phyloP scores from a whole-genome alignment of 1,284 basidiomycete species.

The Rhodotorula sp. region DNA sequence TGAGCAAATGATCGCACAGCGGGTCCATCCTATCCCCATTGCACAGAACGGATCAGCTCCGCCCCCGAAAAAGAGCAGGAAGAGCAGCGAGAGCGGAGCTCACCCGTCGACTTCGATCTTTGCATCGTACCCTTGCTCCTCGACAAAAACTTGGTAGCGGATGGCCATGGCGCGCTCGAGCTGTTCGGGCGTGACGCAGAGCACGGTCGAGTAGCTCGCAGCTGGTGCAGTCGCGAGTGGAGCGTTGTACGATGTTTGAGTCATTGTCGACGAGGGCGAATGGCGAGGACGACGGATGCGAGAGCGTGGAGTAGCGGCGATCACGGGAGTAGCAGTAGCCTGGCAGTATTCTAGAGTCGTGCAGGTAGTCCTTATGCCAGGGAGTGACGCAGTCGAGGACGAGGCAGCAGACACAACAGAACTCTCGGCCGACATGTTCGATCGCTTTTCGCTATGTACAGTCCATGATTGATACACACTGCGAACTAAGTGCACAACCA shows the following conservation, averaged over 20 bases:
- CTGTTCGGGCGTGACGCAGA: conserved; percentile 18
- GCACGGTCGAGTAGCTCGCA: neutral
- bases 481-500: no score
- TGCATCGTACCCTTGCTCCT: conserved; percentile 23
- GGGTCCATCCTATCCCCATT: conserved; percentile 9
- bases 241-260: neutral
- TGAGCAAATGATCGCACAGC: conserved; percentile 18
- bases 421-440: neutral
- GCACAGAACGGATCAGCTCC: neutral
- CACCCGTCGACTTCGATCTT: conserved; percentile 22
- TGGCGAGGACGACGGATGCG: neutral
- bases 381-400: no score
- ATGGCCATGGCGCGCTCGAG: conserved; percentile 34
- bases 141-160: conserved; percentile 35
- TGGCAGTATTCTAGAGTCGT: no score
- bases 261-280: neutral
- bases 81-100: neutral
- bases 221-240: neutral
- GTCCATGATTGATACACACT: neutral
- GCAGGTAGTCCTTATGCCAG: no score
- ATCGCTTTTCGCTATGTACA: neutral
- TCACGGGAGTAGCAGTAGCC: no score
- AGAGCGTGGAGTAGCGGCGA: neutral
- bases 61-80: neutral
- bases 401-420: no score